These are phyloP conservation scores for Coniochaeta pulveracea DNA, from an alignment of 2,329 filamentous ascomycete species.

Conservation along the genomic window DNA sequence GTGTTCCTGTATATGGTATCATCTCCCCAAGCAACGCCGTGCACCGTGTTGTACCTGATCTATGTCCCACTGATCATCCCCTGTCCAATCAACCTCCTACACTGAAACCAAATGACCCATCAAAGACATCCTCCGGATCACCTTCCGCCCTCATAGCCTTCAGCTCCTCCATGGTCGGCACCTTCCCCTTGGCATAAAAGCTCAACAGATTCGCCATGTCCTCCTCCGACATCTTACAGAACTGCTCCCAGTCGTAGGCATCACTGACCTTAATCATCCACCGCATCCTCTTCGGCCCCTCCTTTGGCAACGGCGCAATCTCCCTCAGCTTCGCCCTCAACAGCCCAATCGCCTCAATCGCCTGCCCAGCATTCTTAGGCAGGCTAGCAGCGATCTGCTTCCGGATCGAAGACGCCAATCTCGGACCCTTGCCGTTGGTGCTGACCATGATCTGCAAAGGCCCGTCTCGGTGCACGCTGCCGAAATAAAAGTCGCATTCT, in stretches of 20 bases:
- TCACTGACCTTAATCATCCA: slow-evolving; percentile 96
- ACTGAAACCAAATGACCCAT: slow-evolving; percentile 48
- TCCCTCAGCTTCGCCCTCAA: slow-evolving; percentile 69
- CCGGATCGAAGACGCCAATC: slow-evolving; percentile 77
- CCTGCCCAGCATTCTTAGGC: slow-evolving; percentile 70
- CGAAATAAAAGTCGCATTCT: slow-evolving; percentile 99
- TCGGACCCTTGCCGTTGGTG: slow-evolving; percentile 92
- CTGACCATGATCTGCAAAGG: slow-evolving; percentile 97
- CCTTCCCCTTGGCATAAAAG: slow-evolving; percentile 53
- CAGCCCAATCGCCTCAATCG: slow-evolving; percentile 74
- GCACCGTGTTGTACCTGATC: background rate
- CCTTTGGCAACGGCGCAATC: slow-evolving; percentile 58
- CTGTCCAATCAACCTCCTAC: slow-evolving; percentile 31
- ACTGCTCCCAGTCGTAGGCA: slow-evolving; percentile 70
- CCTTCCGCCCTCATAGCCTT: slow-evolving; percentile 38
- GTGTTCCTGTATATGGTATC: no score
- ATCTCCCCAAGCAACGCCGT: background rate
- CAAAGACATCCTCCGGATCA: slow-evolving; percentile 38
- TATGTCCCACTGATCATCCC: background rate
- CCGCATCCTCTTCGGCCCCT: slow-evolving; percentile 80
- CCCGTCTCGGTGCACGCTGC: slow-evolving; percentile 87
- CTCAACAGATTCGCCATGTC: slow-evolving; percentile 75
- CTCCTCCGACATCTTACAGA: slow-evolving; percentile 69
- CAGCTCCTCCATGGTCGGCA: slow-evolving; percentile 44
- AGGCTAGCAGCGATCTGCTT: slow-evolving; percentile 68